Base-by-base conservation (phyloP, 345 rosid genomes). In the Excoecaria cochinchinensis region DNA sequence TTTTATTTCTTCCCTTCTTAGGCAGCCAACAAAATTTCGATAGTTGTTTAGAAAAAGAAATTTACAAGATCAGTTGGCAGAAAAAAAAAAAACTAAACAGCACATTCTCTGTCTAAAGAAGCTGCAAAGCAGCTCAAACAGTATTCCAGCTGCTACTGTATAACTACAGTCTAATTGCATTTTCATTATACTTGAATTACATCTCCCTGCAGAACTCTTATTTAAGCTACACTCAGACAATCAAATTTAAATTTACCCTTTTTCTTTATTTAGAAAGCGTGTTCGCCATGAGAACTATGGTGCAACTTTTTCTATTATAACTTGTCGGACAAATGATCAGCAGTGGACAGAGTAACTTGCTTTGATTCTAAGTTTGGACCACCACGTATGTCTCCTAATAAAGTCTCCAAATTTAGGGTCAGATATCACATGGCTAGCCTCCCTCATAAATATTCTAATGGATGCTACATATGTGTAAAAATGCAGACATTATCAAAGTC, bases 121-220 rank as follows among this genome's bases (percentile, higher is more conserved):
- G 55, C 38, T 46, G 51, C 36, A 67, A 67, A 67, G 70, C 53
- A 44, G 48, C 15, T 67, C 52, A n/a, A 53, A 67, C 70, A 47
- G 70, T 44, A 21, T 44, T 67, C 13, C 3, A 5, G 31, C 46
- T 47, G 53, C n/a, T 14, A 47, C 55, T 67, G 56, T 67, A 10
- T 22, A 47, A 47, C 55, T 67, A 67, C 70, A 67, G 70, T 5
- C 17, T 46, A 44, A n/a, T 16, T 66, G 15, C 24, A 66, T 16
- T 44, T 66, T 62, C 31, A 31, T 31, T 31, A 31, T 31, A 31
- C 31, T 31, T 31, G 31, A 31, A 31, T 31, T 31, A 31, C 31
- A 31, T 31, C 31, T 31, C 31, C 31, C 31, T 31, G 31, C 31
- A 31, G 31, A 31, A 31, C 31, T 31, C 31, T 31, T 31, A 31